Base-by-base conservation (phyloP, 1,284 basidiomycete genomes). In the Ustilago crameri region DNA sequence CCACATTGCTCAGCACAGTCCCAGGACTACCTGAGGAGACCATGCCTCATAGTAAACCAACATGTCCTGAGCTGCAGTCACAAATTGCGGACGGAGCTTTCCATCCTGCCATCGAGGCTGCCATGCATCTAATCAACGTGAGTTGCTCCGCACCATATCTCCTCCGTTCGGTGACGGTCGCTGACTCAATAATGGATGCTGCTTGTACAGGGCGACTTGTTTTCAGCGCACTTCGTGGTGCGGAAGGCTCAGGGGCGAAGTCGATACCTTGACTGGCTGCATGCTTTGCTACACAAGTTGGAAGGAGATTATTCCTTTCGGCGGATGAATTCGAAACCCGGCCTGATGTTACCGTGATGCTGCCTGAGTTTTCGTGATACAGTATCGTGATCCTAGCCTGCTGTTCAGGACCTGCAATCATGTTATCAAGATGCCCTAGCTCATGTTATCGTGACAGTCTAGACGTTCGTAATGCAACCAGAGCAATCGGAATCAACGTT, bases 221-320 rank as follows among this genome's bases (percentile, higher is more conserved):
- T 59, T 34, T 69, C 66, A 7, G 59, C 55, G 2, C 66, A 69
- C 40, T 69, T 69, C 22, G 37, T 69, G 14, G 66, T 69, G 15
- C 51, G 66, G 9, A 69, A 69, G 20, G 51, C 66, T 1, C 66
- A 69, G 43, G 66, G 66, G 14, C 60, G 66, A 3, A 61, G 59
- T 32, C 53, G 59, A 8, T 69, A 63, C 48, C 20, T 55, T 15
- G 66, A 69, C 45, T 69, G 66, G 66, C 41, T 69, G 18, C 66
- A 63, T n/a, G 66, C 66, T 15, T 22, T 69, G 17, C 40, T 69
- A 17, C 66, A 69, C 51, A 69, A 69, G 45, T 55, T 69, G 12
- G 66, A 69, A 24, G 60, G 59, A 3, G 66, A 69, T 34, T 69
- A n/a, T n/a, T n/a, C n/a, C n/a, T n/a, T n/a, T n/a, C n/a, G n/a